Conservation (phyloP, 495 filamentous ascomycete species). For the Viridothelium virens region DNA sequence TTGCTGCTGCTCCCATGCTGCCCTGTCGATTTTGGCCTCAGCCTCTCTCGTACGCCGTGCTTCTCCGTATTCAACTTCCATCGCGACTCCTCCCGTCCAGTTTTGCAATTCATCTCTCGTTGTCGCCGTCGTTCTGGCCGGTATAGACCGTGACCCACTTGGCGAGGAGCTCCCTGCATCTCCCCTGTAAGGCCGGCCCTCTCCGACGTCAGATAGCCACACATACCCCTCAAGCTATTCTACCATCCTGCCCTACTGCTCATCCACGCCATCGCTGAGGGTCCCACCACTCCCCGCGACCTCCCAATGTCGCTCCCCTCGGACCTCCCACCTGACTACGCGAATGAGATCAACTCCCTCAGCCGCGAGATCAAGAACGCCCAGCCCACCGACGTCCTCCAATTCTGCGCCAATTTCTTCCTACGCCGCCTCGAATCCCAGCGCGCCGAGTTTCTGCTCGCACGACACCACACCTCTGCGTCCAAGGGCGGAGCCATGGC, state of each 20-base stretch:
- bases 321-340: slow-evolving; percentile 42
- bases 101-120: not conserved
- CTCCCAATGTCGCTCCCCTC: slow-evolving; percentile 39
- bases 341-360: slow-evolving; percentile 52
- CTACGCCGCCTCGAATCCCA: slow-evolving; percentile 52
- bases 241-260: slow-evolving; percentile 7
- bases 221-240: not conserved
- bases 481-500: slow-evolving; percentile 45
- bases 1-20: not conserved
- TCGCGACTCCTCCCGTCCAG: not conserved
- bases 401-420: slow-evolving; percentile 63
- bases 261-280: no score
- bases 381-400: slow-evolving; percentile 52
- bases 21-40: not conserved
- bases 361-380: slow-evolving; percentile 47
- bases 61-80: not conserved
- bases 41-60: not conserved
- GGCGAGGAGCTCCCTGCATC: slow-evolving; percentile 8
- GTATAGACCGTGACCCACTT: no score
- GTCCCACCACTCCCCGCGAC: not conserved
- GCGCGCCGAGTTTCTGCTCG: slow-evolving; percentile 46
- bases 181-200: slow-evolving; percentile 6
- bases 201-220: slow-evolving; percentile 8
- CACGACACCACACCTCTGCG: slow-evolving; percentile 35
- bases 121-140: not conserved